These are phyloP conservation scores for Pseudogymnoascus pannorum DNA, from an alignment of 2,329 filamentous ascomycete species.

Conservation along the genomic window DNA sequence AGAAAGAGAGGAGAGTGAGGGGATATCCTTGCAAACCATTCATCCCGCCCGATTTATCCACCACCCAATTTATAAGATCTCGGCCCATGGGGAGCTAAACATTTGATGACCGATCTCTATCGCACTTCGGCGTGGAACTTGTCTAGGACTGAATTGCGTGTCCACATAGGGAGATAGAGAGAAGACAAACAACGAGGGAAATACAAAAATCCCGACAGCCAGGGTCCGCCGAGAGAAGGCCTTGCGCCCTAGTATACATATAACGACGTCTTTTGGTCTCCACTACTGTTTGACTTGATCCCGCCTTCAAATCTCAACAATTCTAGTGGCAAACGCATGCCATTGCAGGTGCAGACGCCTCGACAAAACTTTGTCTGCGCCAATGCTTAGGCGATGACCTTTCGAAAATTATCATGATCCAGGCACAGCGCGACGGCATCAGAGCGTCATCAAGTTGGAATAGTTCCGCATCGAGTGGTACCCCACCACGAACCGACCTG, in stretches of 20 bases:
- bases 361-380: not conserved
- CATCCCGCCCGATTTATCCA: not conserved
- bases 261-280: not conserved
- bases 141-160: not conserved
- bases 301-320: not conserved
- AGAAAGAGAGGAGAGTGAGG: not conserved
- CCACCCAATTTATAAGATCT: slow-evolving; percentile 6
- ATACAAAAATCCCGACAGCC: too few species aligned
- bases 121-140: not conserved
- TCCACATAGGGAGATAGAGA: not conserved
- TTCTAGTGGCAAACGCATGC: not conserved
- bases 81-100: slow-evolving; percentile 3
- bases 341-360: not conserved
- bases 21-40: not conserved
- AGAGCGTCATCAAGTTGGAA: slow-evolving; percentile 2
- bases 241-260: not conserved
- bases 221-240: not conserved
- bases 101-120: not conserved
- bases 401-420: not conserved
- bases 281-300: not conserved
- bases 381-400: not conserved
- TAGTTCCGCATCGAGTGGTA: not conserved
- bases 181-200: not conserved
- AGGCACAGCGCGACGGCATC: slow-evolving; percentile 3
- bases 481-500: not conserved